These are phyloP conservation scores for Tremellales sp. DNA, from an alignment of 1,284 basidiomycete species.

Conservation along the genomic window DNA sequence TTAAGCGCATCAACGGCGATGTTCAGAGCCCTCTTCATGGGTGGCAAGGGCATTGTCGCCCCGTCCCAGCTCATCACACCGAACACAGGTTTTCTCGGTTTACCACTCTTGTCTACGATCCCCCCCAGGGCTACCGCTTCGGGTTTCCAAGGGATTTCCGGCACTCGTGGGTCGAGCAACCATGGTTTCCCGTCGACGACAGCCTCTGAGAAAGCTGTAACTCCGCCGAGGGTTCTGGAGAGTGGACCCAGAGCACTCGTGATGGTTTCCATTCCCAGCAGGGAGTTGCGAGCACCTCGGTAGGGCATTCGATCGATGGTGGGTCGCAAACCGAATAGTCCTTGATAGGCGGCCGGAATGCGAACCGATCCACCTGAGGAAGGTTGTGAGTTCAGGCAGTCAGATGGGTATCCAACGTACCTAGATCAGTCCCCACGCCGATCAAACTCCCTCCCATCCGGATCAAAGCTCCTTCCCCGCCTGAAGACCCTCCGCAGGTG, in stretches of 20 bases:
- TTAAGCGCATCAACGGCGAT: slow-evolving; percentile 9
- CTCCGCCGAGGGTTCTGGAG: slow-evolving; percentile 54
- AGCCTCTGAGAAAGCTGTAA: slow-evolving; percentile 60
- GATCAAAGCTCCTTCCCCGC: slow-evolving; percentile 50
- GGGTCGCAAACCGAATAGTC: slow-evolving; percentile 15
- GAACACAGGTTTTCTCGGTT: not conserved
- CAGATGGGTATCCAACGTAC: slow-evolving; percentile 7
- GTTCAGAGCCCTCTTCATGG: slow-evolving; percentile 60
- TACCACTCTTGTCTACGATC: slow-evolving; percentile 31
- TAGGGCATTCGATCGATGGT: slow-evolving; percentile 12
- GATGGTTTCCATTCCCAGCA: slow-evolving; percentile 63
- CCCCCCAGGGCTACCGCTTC: slow-evolving; percentile 56
- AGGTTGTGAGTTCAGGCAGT: not conserved
- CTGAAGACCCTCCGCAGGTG: slow-evolving; percentile 41
- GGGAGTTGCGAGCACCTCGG: slow-evolving; percentile 55
- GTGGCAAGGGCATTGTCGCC: slow-evolving; percentile 60
- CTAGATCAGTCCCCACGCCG: slow-evolving; percentile 49
- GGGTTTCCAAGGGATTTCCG: no score
- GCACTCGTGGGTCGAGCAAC: slow-evolving; percentile 62
- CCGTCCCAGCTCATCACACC: slow-evolving; percentile 49
- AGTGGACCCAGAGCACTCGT: slow-evolving; percentile 67
- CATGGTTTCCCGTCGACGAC: slow-evolving; percentile 55
- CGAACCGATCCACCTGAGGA: slow-evolving; percentile 56
- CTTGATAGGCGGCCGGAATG: slow-evolving; percentile 12
- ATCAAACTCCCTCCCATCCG: slow-evolving; percentile 39